Conservation (phyloP, 2,329 filamentous ascomycete genomes). For the Lithohypha guttulata region DNA sequence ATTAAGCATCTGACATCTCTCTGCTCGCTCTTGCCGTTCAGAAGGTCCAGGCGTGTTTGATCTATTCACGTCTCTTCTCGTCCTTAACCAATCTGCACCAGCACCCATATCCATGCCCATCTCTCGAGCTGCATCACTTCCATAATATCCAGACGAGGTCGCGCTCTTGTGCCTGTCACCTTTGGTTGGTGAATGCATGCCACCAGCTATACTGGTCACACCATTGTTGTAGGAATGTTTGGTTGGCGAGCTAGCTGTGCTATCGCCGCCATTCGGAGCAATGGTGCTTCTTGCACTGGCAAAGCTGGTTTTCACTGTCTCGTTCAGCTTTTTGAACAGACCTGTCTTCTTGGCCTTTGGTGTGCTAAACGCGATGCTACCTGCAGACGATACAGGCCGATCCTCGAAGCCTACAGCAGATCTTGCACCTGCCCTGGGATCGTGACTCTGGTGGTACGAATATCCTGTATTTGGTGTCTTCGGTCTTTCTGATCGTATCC, state of each 20-base stretch:
- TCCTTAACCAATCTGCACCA: constrained; percentile 83
- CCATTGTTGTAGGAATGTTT: constrained; percentile 40
- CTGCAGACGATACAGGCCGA: constrained; percentile 42
- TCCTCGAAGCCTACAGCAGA: constrained; percentile 53
- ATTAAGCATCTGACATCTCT: constrained; percentile 91
- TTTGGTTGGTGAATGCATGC: constrained; percentile 22
- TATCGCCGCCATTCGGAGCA: constrained; percentile 38
- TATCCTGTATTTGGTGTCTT: constrained; percentile 57
- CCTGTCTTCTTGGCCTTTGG: constrained; percentile 75
- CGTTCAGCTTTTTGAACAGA: constrained; percentile 92
- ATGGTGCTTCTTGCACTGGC: constrained; percentile 82
- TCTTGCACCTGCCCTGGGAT: constrained; percentile 46
- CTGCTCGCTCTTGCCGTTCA: constrained; percentile 71
- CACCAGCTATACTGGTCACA: constrained; percentile 46
- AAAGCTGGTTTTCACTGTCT: constrained; percentile 86
- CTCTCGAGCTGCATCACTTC: constrained; percentile 51
- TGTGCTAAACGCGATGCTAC: constrained; percentile 50
- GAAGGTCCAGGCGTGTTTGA: constrained; percentile 87
- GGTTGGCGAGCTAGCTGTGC: constrained; percentile 35
- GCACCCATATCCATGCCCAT: constrained; percentile 51
- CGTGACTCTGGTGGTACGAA: constrained; percentile 87
- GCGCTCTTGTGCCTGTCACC: constrained; percentile 21
- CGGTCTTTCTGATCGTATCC: constrained; percentile 34
- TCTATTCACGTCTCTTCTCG: constrained; percentile 86
- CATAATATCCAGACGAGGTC: constrained; percentile 25